Conservation (phyloP, 1,139 yeast species). For the Blastobotrys proliferans region DNA sequence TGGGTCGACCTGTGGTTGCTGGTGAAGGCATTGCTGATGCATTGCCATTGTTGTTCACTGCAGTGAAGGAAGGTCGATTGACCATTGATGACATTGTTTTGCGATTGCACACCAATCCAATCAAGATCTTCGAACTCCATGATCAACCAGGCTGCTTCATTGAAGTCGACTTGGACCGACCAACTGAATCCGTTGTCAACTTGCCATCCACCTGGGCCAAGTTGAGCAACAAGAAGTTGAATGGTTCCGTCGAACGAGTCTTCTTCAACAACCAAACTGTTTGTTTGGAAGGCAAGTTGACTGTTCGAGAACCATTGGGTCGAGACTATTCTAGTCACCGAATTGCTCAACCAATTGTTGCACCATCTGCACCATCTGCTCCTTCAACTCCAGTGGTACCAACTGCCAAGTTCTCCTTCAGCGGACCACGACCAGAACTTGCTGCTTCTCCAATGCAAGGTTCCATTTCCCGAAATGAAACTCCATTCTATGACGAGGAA, state of each 20-base stretch:
- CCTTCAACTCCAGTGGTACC: constrained; percentile 26
- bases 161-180: constrained; percentile 79
- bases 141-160: constrained; percentile 69
- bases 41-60: constrained; percentile 75
- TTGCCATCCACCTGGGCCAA: constrained; percentile 43
- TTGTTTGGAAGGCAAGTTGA: constrained; percentile 74
- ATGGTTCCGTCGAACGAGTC: constrained; percentile 87
- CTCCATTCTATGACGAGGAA: neutral
- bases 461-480: neutral
- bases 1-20: constrained; percentile 55
- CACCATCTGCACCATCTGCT: constrained; percentile 5
- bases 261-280: constrained; percentile 73
- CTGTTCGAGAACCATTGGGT: constrained; percentile 59
- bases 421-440: constrained; percentile 3
- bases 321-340: constrained; percentile 32
- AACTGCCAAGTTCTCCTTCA: constrained; percentile 1
- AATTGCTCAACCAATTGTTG: constrained; percentile 13
- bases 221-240: constrained; percentile 43
- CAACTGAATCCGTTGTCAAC: constrained; percentile 35
- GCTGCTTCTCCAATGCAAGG: constrained; percentile 11
- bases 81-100: constrained; percentile 66
- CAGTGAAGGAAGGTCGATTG: constrained; percentile 69
- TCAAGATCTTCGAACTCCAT: constrained; percentile 75
- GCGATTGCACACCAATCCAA: constrained; percentile 80
- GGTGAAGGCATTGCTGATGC: constrained; percentile 80